These are phyloP conservation scores for Flaveria floridana DNA, from an alignment of 140 eudicot genomes.

Conservation along the genomic window DNA sequence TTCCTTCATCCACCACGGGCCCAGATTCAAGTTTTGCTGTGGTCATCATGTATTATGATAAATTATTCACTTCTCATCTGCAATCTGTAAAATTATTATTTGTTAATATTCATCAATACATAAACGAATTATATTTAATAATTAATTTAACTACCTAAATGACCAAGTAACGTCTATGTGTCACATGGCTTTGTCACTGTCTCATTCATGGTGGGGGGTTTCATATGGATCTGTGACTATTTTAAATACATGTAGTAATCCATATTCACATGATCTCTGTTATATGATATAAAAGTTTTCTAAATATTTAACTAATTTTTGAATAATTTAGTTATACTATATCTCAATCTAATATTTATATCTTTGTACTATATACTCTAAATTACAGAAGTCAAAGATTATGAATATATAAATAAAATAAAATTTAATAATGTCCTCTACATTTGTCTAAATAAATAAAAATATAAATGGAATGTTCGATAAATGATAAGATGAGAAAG, in stretches of 20 bases:
- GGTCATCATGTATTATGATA: constrained; percentile 15
- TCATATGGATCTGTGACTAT: constrained; percentile 32
- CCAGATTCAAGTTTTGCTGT: constrained; percentile 30
- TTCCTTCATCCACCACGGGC: constrained; percentile 33
- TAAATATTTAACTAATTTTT: neutral
- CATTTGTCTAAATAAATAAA: neutral
- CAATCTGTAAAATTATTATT: constrained; percentile 10
- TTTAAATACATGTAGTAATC: constrained; percentile 22
- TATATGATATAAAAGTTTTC: neutral
- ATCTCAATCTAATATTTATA: neutral
- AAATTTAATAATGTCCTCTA: neutral
- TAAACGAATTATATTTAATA: neutral
- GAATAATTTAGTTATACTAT: neutral
- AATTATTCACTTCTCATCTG: constrained; percentile 30
- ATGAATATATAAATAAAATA: too few species aligned
- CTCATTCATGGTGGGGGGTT: constrained; percentile 27
- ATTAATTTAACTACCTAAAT: constrained; percentile 14
- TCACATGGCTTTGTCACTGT: constrained; percentile 35
- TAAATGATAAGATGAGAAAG: neutral
- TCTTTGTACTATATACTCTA: too few species aligned
- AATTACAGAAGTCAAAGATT: too few species aligned
- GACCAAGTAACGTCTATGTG: constrained; percentile 20
- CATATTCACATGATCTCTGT: constrained; percentile 7
- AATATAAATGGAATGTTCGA: constrained; percentile 14
- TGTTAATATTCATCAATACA: constrained; percentile 8